Conservation (phyloP, 257 asterid genomes). For the Fraxinus anomala region DNA sequence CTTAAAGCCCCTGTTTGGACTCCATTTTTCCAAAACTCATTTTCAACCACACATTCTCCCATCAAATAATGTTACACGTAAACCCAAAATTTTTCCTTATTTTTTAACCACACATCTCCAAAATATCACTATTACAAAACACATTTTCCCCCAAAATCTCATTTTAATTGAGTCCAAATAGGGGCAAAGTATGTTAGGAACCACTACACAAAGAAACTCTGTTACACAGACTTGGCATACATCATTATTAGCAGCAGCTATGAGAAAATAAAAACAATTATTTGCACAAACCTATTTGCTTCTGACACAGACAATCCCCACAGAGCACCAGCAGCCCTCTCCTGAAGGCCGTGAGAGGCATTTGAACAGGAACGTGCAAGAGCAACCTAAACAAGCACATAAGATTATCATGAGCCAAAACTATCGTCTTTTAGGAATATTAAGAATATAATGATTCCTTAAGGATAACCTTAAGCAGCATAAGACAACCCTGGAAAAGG, state of each 20-base stretch:
- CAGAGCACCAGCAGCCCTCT: constrained; percentile 41
- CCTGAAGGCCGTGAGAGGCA: constrained; percentile 68
- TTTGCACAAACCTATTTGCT: constrained; percentile 62
- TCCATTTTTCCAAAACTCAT: too few relatives aligned
- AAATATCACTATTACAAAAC: too few relatives aligned
- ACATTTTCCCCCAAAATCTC: too few relatives aligned
- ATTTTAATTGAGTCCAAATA: too few relatives aligned
- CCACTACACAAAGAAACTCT: neutral
- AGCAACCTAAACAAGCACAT: constrained; percentile 32
- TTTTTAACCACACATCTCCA: too few relatives aligned
- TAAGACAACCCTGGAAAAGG: neutral
- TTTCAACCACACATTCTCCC: too few relatives aligned
- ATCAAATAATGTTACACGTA: too few relatives aligned
- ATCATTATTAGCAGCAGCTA: neutral
- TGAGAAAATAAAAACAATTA: neutral
- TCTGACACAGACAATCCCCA: constrained; percentile 53
- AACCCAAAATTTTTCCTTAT: too few relatives aligned
- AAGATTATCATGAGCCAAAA: constrained; percentile 24
- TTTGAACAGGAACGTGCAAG: constrained; percentile 28
- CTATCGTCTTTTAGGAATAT: neutral
- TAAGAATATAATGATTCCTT: neutral
- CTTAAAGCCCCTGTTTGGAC: neutral
- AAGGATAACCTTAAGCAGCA: neutral
- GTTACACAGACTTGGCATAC: neutral
- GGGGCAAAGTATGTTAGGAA: too few relatives aligned